Evolutionary conservation across 192 early-diverging fungal species (phyloP).

Genomic region (Rhizophlyctis rosea): DNA sequence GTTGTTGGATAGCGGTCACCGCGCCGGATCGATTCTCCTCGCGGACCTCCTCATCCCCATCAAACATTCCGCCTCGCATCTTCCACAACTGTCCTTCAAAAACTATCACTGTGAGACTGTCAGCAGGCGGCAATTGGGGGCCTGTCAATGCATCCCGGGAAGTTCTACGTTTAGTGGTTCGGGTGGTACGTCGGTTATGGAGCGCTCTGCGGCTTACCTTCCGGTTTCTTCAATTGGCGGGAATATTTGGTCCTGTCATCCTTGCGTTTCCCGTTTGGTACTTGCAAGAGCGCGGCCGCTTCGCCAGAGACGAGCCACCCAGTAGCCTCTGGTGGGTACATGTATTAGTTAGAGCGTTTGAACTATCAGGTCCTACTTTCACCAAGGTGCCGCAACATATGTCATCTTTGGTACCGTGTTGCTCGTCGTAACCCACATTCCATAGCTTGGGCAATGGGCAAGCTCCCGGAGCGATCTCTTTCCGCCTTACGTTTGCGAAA

Average conservation of each 20-base stretch:
- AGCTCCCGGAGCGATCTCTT: conserved; percentile 89
- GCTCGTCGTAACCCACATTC: background rate
- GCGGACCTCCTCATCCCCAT: no score
- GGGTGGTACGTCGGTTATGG: background rate
- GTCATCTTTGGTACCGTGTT: no score
- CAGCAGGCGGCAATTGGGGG: background rate
- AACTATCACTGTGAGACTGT: background rate
- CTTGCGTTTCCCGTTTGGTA: conserved; percentile 27
- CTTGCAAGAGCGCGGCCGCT: conserved; percentile 3
- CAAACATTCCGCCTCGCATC: no score
- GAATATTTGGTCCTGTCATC: conserved; percentile 29
- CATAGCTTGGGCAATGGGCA: conserved; percentile 87
- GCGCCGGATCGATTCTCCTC: no score
- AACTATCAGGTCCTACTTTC: conserved; percentile 89
- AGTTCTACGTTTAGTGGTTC: background rate
- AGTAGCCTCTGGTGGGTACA: conserved; percentile 77
- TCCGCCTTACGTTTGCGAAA: conserved; percentile 66
- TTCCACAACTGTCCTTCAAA: no score
- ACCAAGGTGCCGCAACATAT: conserved; percentile 72
- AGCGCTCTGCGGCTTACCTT: conserved; percentile 4
- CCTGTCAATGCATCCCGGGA: background rate
- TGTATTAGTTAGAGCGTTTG: conserved; percentile 74
- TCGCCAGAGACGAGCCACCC: conserved; percentile 7
- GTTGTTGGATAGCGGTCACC: no score
- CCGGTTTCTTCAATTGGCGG: conserved; percentile 23